Base-by-base conservation (phyloP, 2,329 filamentous ascomycete genomes). In the Mariannaea sp. region DNA sequence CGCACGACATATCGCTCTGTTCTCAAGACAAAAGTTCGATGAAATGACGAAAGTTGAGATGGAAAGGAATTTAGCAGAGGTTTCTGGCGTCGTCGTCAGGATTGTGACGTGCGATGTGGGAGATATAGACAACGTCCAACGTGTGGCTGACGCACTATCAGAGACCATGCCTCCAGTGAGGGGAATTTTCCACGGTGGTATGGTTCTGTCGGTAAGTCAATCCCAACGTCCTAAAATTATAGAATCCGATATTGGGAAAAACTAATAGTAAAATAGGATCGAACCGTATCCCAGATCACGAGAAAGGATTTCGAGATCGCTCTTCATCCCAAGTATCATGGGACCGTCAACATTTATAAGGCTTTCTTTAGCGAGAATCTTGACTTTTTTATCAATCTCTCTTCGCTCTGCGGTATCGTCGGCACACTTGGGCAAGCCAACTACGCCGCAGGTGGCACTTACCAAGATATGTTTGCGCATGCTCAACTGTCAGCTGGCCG, bases 311-410 rank as follows among this genome's bases (percentile, higher is more conserved):
- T 74, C n/a, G 78, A 73, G 72, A 55, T 64, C 4, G 55, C 59
- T 1, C 59, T 75, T 2, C 56, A 56, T 2, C 73, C 75, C 4
- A 80, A 80, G 59, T 68, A 75, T 1, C 47, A 66, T 8, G 77
- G 75, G 5, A 74, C 74, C 4, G 73, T 69, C 70, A 79, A 80
- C 47, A 63, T 79, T 5, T 72, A 78, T 56, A 44, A 68, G 20
- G 26, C 38, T 38, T 46, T 65, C n/a, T 46, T 65, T n/a, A 56
- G 36, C n/a, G 48, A 53, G 5, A 45, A 42, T 6, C 49, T 75
- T 10, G 72, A 75, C 58, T 76, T 79, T 62, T 76, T 75, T 56
- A 49, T 73, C 41, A 60, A 71, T 57, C 53, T 73, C 4, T 74
- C 72, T 1, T 77, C 75, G 5, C 54, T 70, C n/a, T 63, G 67